Conservation (phyloP, 2,329 filamentous ascomycete species). For the Aspergillus sp. region DNA sequence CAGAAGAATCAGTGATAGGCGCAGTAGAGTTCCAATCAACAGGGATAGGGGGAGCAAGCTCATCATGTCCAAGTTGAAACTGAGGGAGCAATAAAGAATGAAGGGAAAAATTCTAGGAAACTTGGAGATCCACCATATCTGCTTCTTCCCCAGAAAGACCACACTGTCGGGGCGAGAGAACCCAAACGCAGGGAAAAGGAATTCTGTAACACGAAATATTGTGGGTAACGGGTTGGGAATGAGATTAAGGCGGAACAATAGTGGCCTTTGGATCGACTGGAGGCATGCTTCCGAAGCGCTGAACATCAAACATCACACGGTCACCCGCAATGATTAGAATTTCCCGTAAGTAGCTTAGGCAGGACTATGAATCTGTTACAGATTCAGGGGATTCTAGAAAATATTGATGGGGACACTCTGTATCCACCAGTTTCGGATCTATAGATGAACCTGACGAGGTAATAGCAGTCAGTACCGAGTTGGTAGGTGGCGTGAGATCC, state of each 20-base stretch:
- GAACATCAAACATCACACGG: constrained; percentile 1
- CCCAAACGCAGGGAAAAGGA: neutral
- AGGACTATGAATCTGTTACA: constrained; percentile 9
- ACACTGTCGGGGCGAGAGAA: constrained; percentile 20
- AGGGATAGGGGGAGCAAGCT: constrained; percentile 11
- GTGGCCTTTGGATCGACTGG: constrained; percentile 6
- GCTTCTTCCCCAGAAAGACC: constrained; percentile 23
- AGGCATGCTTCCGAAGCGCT: constrained; percentile 11
- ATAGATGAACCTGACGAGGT: neutral
- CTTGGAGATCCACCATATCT: constrained; percentile 23
- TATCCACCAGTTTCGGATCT: constrained; percentile 4
- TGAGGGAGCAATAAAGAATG: constrained; percentile 1
- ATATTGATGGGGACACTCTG: neutral
- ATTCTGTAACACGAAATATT: constrained; percentile 13
- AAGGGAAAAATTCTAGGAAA: constrained; percentile 21
- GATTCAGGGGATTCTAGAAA: neutral
- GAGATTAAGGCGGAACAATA: constrained; percentile 2
- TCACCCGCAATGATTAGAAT: neutral
- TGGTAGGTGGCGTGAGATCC: neutral
- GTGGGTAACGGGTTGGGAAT: neutral
- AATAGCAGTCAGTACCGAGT: constrained; percentile 1
- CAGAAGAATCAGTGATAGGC: neutral
- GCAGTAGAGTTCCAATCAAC: constrained; percentile 2
- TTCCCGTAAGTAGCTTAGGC: neutral
- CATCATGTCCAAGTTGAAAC: neutral